phyloP scores from a whole-genome alignment of 2,329 filamentous ascomycete genomes.

The Apiospora aurea region DNA sequence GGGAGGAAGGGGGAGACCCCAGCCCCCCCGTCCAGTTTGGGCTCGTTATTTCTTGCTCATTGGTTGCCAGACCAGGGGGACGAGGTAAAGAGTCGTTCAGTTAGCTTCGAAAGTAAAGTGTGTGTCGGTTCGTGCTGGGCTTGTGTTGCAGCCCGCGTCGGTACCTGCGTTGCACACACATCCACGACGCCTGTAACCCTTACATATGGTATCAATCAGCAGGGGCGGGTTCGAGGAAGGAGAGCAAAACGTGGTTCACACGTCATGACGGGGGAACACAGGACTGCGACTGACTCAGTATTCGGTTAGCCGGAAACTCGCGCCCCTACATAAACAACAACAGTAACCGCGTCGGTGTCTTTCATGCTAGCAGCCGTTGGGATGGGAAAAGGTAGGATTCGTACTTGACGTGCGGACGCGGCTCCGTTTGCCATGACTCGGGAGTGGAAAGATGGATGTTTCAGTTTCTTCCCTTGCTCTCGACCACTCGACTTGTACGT shows the following conservation, averaged over 20 bases:
- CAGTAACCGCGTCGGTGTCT: background rate
- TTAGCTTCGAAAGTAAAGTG: background rate
- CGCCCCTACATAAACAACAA: background rate
- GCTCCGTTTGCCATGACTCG: conserved; percentile 9
- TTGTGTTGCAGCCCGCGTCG: conserved; percentile 7
- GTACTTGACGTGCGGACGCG: background rate
- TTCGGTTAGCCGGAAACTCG: conserved; percentile 7
- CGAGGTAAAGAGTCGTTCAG: background rate
- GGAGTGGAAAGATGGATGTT: background rate
- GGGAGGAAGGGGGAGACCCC: background rate
- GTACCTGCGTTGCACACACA: conserved; percentile 16
- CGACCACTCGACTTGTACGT: no score
- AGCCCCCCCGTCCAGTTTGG: conserved; percentile 1
- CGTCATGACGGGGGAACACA: conserved; percentile 2
- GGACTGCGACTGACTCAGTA: conserved; percentile 8
- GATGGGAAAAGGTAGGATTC: background rate
- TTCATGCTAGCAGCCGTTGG: background rate
- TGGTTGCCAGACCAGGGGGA: background rate
- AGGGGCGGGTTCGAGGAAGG: background rate
- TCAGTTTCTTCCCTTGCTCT: background rate
- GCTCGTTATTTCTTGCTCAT: background rate
- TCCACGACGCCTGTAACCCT: conserved; percentile 18
- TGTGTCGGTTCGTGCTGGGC: background rate
- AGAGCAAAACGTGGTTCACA: background rate
- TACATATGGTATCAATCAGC: no score